These are phyloP conservation scores for Serendipita sp. DNA, from an alignment of 768 basidiomycete species.

Conservation along the genomic window DNA sequence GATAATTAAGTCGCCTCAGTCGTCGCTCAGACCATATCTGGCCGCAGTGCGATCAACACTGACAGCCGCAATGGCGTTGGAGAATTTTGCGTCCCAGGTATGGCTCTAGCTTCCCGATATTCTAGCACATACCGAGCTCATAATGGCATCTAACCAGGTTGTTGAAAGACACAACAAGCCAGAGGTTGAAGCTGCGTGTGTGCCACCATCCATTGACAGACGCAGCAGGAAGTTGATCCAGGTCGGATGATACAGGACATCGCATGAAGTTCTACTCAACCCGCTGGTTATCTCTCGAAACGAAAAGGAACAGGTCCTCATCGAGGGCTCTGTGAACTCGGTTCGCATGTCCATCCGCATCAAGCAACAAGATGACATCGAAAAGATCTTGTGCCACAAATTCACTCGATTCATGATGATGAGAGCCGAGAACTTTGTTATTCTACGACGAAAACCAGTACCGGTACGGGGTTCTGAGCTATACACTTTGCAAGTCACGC, in stretches of 20 bases:
- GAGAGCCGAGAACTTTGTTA: conserved; percentile 92
- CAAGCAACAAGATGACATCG: conserved; percentile 98
- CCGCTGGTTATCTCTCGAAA: conserved; percentile 91
- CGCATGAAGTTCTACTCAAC: conserved; percentile 87
- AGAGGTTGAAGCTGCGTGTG: conserved; percentile 79
- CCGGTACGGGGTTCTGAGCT: conserved; percentile 33
- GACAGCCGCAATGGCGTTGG: conserved; percentile 92
- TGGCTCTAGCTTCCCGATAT: conserved; percentile 13
- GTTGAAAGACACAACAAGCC: conserved; percentile 97
- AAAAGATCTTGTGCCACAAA: conserved; percentile 91
- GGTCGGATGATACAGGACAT: conserved; percentile 36
- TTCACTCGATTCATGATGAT: conserved; percentile 99
- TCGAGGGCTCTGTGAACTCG: conserved; percentile 95
- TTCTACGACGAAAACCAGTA: conserved; percentile 88
- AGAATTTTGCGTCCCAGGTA: conserved; percentile 97
- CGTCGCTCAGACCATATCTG: conserved; percentile 86
- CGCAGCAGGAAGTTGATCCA: not conserved
- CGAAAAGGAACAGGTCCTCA: conserved; percentile 91
- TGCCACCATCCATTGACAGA: not conserved
- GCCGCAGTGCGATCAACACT: conserved; percentile 90
- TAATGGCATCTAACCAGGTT: conserved; percentile 34
- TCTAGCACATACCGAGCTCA: conserved; percentile 9
- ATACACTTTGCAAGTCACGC: not conserved
- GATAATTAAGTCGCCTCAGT: conserved; percentile 33
- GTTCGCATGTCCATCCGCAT: conserved; percentile 95